A percentile compares a stretch with the other conserved stretches of the same genome.
Conservation (phyloP, 2,329 filamentous ascomycete genomes). For the Ophiostoma perfectum region DNA sequence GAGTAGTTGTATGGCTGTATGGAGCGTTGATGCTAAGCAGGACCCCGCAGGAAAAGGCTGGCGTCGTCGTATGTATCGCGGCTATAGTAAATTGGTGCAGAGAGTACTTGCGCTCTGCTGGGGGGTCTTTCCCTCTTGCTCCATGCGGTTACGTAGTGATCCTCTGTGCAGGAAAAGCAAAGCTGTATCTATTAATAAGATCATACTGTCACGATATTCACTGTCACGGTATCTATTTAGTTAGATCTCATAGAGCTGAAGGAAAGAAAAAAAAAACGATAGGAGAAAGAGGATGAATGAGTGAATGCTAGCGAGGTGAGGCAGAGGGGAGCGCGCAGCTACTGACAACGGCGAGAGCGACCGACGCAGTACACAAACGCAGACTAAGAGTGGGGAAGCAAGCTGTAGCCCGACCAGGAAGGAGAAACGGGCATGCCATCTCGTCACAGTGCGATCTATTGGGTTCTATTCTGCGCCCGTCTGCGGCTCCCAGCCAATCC, state of each 20-base stretch:
- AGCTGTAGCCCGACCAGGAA: neutral
- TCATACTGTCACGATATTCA: too few relatives aligned
- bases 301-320: neutral
- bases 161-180: neutral
- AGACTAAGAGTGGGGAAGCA: neutral
- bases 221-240: too few relatives aligned
- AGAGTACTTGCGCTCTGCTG: neutral
- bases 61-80: neutral
- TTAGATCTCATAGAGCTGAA: too few relatives aligned
- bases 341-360: neutral
- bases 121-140: neutral
- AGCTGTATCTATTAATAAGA: neutral
- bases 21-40: too few relatives aligned
- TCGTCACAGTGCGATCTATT: neutral
- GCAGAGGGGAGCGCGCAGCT: too few relatives aligned
- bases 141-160: neutral
- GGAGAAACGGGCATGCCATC: neutral
- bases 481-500: neutral
- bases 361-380: neutral
- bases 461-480: slow-evolving; percentile 10
- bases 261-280: too few relatives aligned
- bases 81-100: neutral
- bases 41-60: neutral
- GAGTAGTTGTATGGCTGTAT: neutral
- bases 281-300: neutral